Evolutionary conservation across 2,329 filamentous ascomycete genomes (phyloP).

Genomic region (Aspergillus thermomutatus): DNA sequence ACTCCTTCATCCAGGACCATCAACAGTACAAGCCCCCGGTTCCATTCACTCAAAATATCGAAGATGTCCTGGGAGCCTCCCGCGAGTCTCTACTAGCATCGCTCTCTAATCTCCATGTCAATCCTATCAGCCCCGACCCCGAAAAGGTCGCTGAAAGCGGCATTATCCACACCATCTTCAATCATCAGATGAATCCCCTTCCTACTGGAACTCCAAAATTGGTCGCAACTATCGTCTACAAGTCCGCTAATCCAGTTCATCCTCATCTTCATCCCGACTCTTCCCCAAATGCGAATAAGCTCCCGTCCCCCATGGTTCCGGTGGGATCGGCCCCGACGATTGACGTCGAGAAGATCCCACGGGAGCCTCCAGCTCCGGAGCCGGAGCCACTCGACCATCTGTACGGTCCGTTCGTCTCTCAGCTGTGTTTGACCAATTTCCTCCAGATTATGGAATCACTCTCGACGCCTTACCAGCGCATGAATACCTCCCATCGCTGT

Average conservation of each 20-base stretch:
- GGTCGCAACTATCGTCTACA: slow-evolving; percentile 50
- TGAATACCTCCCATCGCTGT: slow-evolving; percentile 47
- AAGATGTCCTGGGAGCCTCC: slow-evolving; percentile 33
- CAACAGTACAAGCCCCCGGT: slow-evolving; percentile 45
- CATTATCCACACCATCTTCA: slow-evolving; percentile 46
- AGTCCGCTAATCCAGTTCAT: slow-evolving; percentile 41
- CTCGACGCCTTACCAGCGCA: slow-evolving; percentile 48
- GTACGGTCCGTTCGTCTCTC: slow-evolving; percentile 53
- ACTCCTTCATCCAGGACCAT: slow-evolving; percentile 47
- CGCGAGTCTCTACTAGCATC: slow-evolving; percentile 22
- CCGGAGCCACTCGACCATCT: slow-evolving; percentile 54
- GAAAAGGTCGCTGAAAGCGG: slow-evolving; percentile 44
- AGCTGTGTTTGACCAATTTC: slow-evolving; percentile 56
- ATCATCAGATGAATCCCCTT: slow-evolving; percentile 38
- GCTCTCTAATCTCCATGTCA: slow-evolving; percentile 27
- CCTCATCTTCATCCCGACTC: slow-evolving; percentile 49
- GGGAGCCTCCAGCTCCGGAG: slow-evolving; percentile 53
- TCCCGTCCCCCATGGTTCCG: slow-evolving; percentile 40
- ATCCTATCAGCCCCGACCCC: slow-evolving; percentile 38
- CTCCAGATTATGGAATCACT: slow-evolving; percentile 50
- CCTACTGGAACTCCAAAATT: slow-evolving; percentile 41
- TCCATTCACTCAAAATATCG: slow-evolving; percentile 33
- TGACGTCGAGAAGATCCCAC: slow-evolving; percentile 51
- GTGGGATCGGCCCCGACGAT: slow-evolving; percentile 49
- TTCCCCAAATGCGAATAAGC: slow-evolving; percentile 36